Base-by-base conservation (phyloP, 78 protist genomes). In the Dictyostelium intermedium region DNA sequence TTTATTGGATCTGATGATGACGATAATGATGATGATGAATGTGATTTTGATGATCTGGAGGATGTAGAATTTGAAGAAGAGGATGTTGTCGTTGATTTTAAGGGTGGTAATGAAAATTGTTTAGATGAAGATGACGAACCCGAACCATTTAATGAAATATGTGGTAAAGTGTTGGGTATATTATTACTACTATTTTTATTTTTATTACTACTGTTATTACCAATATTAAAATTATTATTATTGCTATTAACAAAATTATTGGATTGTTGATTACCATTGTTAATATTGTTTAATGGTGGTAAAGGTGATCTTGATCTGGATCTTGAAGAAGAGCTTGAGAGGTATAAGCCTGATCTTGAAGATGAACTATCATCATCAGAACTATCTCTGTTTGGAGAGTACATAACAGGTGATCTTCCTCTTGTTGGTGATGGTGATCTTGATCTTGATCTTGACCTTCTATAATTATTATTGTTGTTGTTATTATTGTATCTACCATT, bases 391-490 rank as follows among this genome's bases (percentile, higher is more conserved):
- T 34, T 30, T 72, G 79, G 79, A 32, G 79, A 72, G 11, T 72
- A 72, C 79, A 72, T 34, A 34, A 32, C 45, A 27, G 79, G 39
- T 34, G 79, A 72, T 32, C 78, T 70, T 16, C 79, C 39, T 72
- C 43, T 72, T 34, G 79, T 34, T 72, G 79, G 74, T 34, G 79
- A 72, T 5, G 79, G 43, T 72, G 79, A 72, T 72, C 79, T 72
- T 72, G 79, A 72, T 72, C 79, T 72, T 72, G 79, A 72, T 34
- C 79, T 72, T 72, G 79, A 72, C 39, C 79, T 72, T 72, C 79
- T 72, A 27, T 63, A 13, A 63, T n/a, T 63, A 63, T 13, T 61
- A 61, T 63, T 63, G 8, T 25, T 25, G 25, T 63, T 63, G 0
- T 63, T 25, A 25, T 66, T 66, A 16, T 20, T 20, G 14, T 61